phyloP scores from a whole-genome alignment of 1,284 basidiomycete species.

The Austropuccinia psidii region DNA sequence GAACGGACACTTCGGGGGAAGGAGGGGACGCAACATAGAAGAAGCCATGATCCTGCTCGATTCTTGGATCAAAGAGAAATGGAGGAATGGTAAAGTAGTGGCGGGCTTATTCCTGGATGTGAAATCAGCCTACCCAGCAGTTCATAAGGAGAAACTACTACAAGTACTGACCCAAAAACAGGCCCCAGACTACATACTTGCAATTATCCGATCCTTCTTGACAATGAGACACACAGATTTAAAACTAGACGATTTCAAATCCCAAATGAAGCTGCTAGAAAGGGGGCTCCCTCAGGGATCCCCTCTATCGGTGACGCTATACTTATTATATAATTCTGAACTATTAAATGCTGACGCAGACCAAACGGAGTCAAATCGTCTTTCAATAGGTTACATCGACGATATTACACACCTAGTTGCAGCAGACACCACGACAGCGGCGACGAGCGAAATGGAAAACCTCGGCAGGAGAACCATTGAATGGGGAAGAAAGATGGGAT shows the following conservation, averaged over 20 bases:
- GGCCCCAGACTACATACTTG: neutral
- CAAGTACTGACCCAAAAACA: neutral
- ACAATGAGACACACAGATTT: neutral
- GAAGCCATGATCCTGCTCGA: neutral
- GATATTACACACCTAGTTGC: constrained; percentile 7
- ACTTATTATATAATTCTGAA: constrained; percentile 14
- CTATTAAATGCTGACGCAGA: neutral
- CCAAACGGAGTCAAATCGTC: neutral
- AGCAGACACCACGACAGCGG: neutral
- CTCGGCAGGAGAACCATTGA: neutral
- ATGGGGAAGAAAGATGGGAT: neutral
- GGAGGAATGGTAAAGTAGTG: neutral
- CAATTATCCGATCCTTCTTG: neutral
- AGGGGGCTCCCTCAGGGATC: constrained; percentile 15
- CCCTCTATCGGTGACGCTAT: neutral
- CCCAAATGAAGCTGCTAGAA: neutral
- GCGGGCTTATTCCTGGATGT: constrained; percentile 13
- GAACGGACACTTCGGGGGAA: neutral
- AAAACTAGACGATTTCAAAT: neutral
- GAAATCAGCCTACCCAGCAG: constrained; percentile 13
- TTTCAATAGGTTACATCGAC: constrained; percentile 20
- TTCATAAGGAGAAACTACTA: neutral
- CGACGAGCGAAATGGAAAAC: neutral
- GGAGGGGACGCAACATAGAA: neutral
- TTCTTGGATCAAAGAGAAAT: neutral